These are phyloP conservation scores for Coniochaeta hoffmannii DNA, from an alignment of 2,329 filamentous ascomycete species.

Conservation along the genomic window DNA sequence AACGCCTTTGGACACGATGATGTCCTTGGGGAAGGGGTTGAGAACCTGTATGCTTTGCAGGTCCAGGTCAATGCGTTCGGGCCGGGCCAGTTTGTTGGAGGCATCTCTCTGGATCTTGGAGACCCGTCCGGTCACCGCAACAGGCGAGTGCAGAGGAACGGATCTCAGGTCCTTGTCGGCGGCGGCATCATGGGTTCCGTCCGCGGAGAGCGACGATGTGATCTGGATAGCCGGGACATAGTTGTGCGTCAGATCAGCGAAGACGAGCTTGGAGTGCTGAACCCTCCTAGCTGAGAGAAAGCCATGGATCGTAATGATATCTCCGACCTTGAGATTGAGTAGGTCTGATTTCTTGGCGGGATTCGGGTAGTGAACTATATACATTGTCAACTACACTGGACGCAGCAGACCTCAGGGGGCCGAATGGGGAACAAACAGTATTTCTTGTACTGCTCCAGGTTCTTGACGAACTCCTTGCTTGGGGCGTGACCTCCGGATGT, in stretches of 20 bases:
- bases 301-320: constrained; percentile 53
- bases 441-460: constrained; percentile 35
- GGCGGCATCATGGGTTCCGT: constrained; percentile 24
- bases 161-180: constrained; percentile 34
- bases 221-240: constrained; percentile 28
- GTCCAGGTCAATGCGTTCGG: constrained; percentile 45
- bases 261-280: constrained; percentile 61
- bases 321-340: constrained; percentile 18
- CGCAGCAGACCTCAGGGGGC: not conserved
- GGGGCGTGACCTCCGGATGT: not conserved
- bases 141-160: constrained; percentile 44
- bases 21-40: constrained; percentile 66
- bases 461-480: not conserved
- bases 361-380: constrained; percentile 22
- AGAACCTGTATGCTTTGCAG: constrained; percentile 58
- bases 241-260: constrained; percentile 47
- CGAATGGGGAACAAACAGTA: constrained; percentile 25
- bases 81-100: not conserved
- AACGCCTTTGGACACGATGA: constrained; percentile 68
- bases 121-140: constrained; percentile 36
- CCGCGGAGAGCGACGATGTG: constrained; percentile 29
- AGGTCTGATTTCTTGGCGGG: constrained; percentile 14
- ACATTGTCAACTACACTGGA: constrained; percentile 6
- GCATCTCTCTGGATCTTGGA: constrained; percentile 16
- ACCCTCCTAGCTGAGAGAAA: constrained; percentile 65